A percentile compares a stretch with the other conserved stretches of the same genome.
These are phyloP conservation scores for Aspergillus wentii DNA, from an alignment of 495 filamentous ascomycete genomes.

Conservation along the genomic window DNA sequence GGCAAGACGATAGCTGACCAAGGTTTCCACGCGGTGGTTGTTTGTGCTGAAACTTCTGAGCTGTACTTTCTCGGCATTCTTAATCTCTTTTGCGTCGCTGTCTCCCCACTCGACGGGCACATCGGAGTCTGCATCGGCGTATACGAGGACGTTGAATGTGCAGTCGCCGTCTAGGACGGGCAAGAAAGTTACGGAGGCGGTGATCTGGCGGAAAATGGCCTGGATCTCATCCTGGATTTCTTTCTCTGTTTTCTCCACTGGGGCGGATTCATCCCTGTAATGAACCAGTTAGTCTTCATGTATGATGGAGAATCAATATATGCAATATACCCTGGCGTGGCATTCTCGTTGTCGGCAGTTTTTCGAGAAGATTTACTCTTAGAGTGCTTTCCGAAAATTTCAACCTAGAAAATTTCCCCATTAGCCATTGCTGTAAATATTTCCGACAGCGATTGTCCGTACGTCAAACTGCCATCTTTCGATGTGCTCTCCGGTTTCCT, in stretches of 20 bases:
- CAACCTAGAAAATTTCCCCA: constrained; percentile 41
- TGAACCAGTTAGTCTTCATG: constrained; percentile 4
- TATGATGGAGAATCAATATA: not conserved
- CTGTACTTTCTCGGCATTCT: constrained; percentile 92
- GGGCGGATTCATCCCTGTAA: constrained; percentile 28
- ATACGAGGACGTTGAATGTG: constrained; percentile 98
- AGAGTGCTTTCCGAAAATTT: constrained; percentile 61
- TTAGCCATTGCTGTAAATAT: constrained; percentile 3
- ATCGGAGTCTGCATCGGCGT: constrained; percentile 93
- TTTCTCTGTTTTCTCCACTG: constrained; percentile 74
- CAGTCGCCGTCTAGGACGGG: constrained; percentile 89
- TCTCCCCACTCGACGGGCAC: constrained; percentile 99
- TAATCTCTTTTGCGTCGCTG: constrained; percentile 96
- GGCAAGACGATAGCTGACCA: constrained; percentile 78
- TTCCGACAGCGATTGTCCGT: constrained; percentile 10
- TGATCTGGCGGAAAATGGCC: constrained; percentile 94
- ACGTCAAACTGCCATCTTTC: constrained; percentile 99
- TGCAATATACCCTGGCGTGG: constrained; percentile 44
- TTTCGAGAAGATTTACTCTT: constrained; percentile 47
- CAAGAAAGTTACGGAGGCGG: constrained; percentile 93
- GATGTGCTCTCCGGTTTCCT: constrained; percentile 92
- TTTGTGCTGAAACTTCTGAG: constrained; percentile 92
- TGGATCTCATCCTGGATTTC: constrained; percentile 96
- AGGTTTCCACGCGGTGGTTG: constrained; percentile 86
- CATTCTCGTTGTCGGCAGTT: constrained; percentile 58